Conservation (phyloP, 2,329 filamentous ascomycete genomes). For the Aspergillus sp. region DNA sequence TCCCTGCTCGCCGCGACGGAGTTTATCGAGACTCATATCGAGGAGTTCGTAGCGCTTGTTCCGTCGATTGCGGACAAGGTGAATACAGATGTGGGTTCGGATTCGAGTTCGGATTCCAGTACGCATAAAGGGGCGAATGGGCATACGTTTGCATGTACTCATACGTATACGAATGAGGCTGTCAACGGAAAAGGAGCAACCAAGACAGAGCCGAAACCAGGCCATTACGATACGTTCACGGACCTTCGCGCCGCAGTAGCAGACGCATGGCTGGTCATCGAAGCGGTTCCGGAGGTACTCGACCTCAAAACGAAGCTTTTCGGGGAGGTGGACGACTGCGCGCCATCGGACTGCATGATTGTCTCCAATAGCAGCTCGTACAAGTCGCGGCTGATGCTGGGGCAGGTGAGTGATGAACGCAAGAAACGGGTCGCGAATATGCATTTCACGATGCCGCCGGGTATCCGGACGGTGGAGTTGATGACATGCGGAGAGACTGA, state of each 20-base stretch:
- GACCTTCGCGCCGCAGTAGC: conserved; percentile 43
- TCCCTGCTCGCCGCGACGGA: conserved; percentile 25
- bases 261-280: conserved; percentile 54
- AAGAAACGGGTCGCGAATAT: conserved; percentile 44
- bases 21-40: conserved; percentile 33
- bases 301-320: conserved; percentile 50
- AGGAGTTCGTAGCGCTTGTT: conserved; percentile 26
- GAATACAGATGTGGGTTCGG: conserved; percentile 7
- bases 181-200: neutral
- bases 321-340: conserved; percentile 43
- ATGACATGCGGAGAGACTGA: conserved; percentile 53
- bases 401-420: conserved; percentile 29
- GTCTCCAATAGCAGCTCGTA: conserved; percentile 53
- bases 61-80: neutral
- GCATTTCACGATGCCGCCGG: conserved; percentile 53
- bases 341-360: conserved; percentile 49
- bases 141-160: neutral
- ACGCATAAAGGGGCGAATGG: neutral
- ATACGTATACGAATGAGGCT: neutral
- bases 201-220: neutral
- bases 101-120: no score
- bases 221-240: conserved; percentile 36
- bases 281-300: conserved; percentile 53
- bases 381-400: conserved; percentile 51
- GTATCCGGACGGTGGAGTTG: conserved; percentile 48